Base-by-base conservation (phyloP, 768 basidiomycete species). In the Chalciporus chontae region DNA sequence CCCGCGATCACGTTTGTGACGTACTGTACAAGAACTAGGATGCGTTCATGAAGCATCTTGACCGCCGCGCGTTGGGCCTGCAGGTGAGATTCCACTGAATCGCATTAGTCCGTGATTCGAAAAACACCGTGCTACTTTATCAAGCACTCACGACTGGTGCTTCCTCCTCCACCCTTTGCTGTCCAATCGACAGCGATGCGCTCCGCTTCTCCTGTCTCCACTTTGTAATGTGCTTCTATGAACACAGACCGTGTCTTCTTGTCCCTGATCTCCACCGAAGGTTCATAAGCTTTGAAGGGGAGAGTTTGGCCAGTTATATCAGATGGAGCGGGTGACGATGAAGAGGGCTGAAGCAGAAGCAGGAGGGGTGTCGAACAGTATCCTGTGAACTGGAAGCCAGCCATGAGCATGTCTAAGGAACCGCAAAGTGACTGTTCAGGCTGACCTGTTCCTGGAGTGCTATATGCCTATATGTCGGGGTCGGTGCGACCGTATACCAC, bases 141-240 rank as follows among this genome's bases (percentile, higher is more conserved):
- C 26, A 19, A 31, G 43, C 41, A 75, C 88, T 71, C 57, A 93
- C 92, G 72, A 55, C 84, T 90, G 13, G 84, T 89, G 38, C 85
- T 87, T 54, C 84, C 87, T 24, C 82, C 88, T 42, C 91, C 90
- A 8, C 90, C 89, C 65, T 84, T 83, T 21, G 90, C 88, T 3
- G 90, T 90, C 79, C 92, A 95, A 66, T 98, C 95, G 0, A 99
- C 96, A 6, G 96, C 96, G 54, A 99, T 97, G 34, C 96, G 84
- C 66, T 99, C 96, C 14, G 96, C 96, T 71, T 99, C 96, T 29
- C 95, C 96, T 0, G 95, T 97, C 69, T 97, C 95, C 15, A 99
- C 87, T 43, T 81, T 85, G 70, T 85, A 98, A 4, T 86, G 73
- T 1, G 86, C 90, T 61, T 92, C 87, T 40, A 95, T 82, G 60